Conservation (phyloP, 2,329 filamentous ascomycete species). For the Pseudopithomyces chartarum region DNA sequence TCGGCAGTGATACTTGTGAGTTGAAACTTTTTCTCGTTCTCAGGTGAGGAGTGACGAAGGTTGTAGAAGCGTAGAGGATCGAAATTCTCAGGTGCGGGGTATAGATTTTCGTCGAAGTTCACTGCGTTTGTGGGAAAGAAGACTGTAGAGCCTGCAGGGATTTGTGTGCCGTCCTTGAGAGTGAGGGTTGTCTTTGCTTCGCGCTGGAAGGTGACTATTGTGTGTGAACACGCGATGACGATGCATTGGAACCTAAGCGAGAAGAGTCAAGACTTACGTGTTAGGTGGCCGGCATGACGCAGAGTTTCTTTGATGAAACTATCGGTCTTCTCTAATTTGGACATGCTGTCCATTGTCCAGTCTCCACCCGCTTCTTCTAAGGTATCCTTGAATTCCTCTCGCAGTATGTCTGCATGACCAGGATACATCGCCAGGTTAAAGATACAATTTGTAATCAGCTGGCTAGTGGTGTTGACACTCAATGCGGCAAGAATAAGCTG, state of each 20-base stretch:
- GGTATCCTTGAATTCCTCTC: neutral
- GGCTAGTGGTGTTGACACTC: neutral
- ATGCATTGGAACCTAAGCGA: neutral
- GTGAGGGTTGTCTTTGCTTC: neutral
- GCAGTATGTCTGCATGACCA: neutral
- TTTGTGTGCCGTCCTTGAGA: neutral
- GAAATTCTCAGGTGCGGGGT: conserved; percentile 7
- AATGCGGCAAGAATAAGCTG: neutral
- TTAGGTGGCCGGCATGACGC: conserved; percentile 6
- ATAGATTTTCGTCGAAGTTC: neutral
- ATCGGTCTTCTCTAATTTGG: conserved; percentile 12
- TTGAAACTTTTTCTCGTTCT: conserved; percentile 2
- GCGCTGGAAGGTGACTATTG: conserved; percentile 43
- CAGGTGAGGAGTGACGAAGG: neutral
- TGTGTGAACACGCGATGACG: neutral
- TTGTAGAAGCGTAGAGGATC: conserved; percentile 13
- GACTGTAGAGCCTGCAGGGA: neutral
- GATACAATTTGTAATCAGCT: neutral
- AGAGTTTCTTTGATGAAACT: conserved; percentile 17
- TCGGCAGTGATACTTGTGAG: neutral
- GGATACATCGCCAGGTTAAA: neutral
- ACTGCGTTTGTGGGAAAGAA: conserved; percentile 1
- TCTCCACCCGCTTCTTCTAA: neutral
- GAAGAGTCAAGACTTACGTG: neutral
- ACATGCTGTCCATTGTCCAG: conserved; percentile 3